Base-by-base conservation (phyloP, 2,329 filamentous ascomycete species). In the Penicillium sp. region DNA sequence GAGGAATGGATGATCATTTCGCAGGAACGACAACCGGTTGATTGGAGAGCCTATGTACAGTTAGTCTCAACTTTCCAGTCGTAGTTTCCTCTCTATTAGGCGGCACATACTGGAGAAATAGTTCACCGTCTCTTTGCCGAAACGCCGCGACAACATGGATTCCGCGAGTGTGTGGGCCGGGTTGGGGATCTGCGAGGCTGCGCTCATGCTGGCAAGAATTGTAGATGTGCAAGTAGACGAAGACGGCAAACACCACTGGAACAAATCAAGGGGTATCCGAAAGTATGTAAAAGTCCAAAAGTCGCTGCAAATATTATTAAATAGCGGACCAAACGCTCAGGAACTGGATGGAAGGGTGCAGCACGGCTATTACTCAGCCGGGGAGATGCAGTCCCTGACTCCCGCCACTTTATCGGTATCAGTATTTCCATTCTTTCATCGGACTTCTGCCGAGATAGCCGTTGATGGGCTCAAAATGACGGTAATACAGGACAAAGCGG, bases 91-190 rank as follows among this genome's bases (percentile, higher is more conserved):
- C 2, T 31, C 31, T 31, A 9, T 9, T 10, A 31, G 9, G 7
- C 2, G 35, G 18, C 40, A 44, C 39, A 63, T 70, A 81, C 79
- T 79, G 59, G 79, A 79, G 66, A 82, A 82, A 67, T 82, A 82
- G 65, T 82, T 82, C 44, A 77, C 78, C 1, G 79, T 80, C 67
- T 82, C 80, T 68, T 70, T 79, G 52, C 80, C 80, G 64, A 82
- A 82, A 54, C 77, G 79, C 50, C 78, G 74, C 10, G 78, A 76
- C 46, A 82, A 69, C 73, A 81, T 80, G 39, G 85, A 86, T 72
- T 88, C 85, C 66, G 84, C 76, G 62, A 83, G 78, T 58, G 81
- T 75, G 73, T 87, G 84, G 39, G 83, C 83, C 53, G 86, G 85
- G 64, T 81, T 79, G 31, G 86, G 86, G 54, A 87, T 79, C 55